Percentiles rank a stretch among this genome's conserved stretches.
Conservation (phyloP, 2,329 filamentous ascomycete genomes). For the Claviceps quebecensis region DNA sequence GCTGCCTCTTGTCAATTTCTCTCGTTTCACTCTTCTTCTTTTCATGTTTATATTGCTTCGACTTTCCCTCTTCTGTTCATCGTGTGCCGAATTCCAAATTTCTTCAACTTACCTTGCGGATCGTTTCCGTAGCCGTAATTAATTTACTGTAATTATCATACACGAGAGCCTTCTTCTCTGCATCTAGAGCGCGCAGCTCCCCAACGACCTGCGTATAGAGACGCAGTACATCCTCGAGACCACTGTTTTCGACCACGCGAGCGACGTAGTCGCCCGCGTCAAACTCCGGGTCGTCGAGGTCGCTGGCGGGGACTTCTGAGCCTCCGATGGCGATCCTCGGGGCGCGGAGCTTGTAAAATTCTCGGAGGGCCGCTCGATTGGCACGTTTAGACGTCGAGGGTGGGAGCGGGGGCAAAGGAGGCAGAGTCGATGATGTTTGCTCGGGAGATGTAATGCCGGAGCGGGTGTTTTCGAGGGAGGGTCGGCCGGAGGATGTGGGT, state of each 20-base stretch:
- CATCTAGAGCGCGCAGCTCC: slow-evolving; percentile 81
- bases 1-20: slow-evolving; percentile 27
- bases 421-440: slow-evolving; percentile 14
- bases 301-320: slow-evolving; percentile 48
- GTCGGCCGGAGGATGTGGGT: slow-evolving; percentile 61
- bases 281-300: slow-evolving; percentile 64
- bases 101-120: slow-evolving; percentile 49
- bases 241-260: slow-evolving; percentile 44
- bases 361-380: slow-evolving; percentile 76
- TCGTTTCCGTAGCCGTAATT: slow-evolving; percentile 92
- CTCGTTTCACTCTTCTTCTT: not conserved
- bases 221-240: slow-evolving; percentile 53
- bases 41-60: not conserved
- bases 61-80: not conserved
- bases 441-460: slow-evolving; percentile 44
- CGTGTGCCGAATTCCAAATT: not conserved
- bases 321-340: slow-evolving; percentile 29
- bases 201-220: slow-evolving; percentile 58
- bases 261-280: slow-evolving; percentile 56
- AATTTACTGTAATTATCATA: slow-evolving; percentile 98
- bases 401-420: slow-evolving; percentile 15
- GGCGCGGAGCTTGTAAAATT: slow-evolving; percentile 74
- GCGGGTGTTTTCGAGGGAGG: slow-evolving; percentile 53
- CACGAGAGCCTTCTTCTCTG: slow-evolving; percentile 90
- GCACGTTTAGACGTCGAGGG: slow-evolving; percentile 32